Percentiles rank a stretch among this genome's conserved stretches.
phyloP scores from a whole-genome alignment of 1,284 basidiomycete species.

The Cerrena zonata region DNA sequence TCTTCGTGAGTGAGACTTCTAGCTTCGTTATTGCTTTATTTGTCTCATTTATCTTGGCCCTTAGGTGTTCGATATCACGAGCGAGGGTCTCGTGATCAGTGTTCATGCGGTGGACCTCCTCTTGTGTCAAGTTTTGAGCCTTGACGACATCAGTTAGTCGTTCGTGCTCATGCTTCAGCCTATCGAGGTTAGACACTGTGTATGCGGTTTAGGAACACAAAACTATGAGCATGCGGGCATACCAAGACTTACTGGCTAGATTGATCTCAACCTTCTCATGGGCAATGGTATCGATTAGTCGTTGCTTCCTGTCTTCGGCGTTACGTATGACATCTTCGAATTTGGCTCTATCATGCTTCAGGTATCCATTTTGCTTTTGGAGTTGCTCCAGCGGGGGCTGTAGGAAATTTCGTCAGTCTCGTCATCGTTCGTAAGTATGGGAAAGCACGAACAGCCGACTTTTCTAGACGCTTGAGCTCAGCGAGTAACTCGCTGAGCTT shows the following conservation, averaged over 20 bases:
- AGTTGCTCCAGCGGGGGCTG: constrained; percentile 65
- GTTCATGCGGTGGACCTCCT: constrained; percentile 83
- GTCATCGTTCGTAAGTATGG: not conserved
- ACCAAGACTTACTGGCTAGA: constrained; percentile 36
- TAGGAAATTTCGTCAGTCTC: constrained; percentile 11
- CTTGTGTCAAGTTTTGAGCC: constrained; percentile 77
- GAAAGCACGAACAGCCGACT: constrained; percentile 44
- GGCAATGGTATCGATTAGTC: constrained; percentile 55
- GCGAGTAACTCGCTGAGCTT: constrained; percentile 39
- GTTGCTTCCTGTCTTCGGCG: constrained; percentile 59
- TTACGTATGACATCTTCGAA: constrained; percentile 61
- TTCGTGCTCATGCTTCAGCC: constrained; percentile 57
- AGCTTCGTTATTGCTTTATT: constrained; percentile 65
- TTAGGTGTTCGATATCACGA: constrained; percentile 69
- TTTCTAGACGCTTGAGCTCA: constrained; percentile 55
- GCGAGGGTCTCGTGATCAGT: constrained; percentile 72
- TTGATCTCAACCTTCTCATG: constrained; percentile 59
- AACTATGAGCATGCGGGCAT: not conserved
- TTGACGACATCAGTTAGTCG: constrained; percentile 63
- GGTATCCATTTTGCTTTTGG: constrained; percentile 48
- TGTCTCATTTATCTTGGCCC: constrained; percentile 66
- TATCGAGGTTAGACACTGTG: constrained; percentile 41
- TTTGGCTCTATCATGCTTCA: constrained; percentile 63
- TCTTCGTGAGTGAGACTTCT: constrained; percentile 74
- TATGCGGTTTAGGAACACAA: constrained; percentile 6